phyloP scores from a whole-genome alignment of 2,329 filamentous ascomycete genomes.

The Thelonectria discophora region DNA sequence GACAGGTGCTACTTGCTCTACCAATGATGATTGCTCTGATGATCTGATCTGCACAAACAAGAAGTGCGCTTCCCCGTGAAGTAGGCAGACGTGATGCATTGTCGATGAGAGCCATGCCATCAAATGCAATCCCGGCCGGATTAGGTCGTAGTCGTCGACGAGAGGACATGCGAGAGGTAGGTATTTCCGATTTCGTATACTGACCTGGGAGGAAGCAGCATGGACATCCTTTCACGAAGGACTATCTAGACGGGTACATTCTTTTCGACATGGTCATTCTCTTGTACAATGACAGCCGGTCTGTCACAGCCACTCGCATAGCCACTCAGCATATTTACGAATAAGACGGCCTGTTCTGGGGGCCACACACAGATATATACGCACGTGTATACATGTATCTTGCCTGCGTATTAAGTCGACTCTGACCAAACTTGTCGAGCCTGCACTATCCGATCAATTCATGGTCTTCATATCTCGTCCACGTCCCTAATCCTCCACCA shows the following conservation, averaged over 20 bases:
- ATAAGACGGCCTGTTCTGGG: not conserved
- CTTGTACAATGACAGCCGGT: not conserved
- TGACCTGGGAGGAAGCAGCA: not conserved
- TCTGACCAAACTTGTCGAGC: too few relatives aligned
- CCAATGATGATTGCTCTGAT: slow-evolving; percentile 38
- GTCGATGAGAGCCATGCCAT: too few relatives aligned
- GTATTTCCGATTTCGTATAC: not conserved
- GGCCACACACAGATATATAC: not conserved
- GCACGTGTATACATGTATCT: not conserved
- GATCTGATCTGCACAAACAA: slow-evolving; percentile 35
- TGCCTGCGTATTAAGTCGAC: too few relatives aligned
- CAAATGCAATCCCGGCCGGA: too few relatives aligned
- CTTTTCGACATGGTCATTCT: not conserved
- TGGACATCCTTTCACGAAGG: not conserved
- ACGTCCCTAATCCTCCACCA: slow-evolving; percentile 43
- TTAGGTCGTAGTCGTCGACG: not conserved
- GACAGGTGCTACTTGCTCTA: slow-evolving; percentile 37
- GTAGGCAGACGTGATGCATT: not conserved
- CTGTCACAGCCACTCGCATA: not conserved
- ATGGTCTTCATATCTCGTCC: not conserved
- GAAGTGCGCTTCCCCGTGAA: slow-evolving; percentile 28
- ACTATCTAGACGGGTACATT: not conserved
- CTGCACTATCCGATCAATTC: too few relatives aligned
- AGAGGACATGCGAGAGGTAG: not conserved
- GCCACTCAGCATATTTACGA: not conserved